Evolutionary conservation across 225 moss, liverwort and hornwort species (phyloP).

Genomic region (Straminergon stramineum): DNA sequence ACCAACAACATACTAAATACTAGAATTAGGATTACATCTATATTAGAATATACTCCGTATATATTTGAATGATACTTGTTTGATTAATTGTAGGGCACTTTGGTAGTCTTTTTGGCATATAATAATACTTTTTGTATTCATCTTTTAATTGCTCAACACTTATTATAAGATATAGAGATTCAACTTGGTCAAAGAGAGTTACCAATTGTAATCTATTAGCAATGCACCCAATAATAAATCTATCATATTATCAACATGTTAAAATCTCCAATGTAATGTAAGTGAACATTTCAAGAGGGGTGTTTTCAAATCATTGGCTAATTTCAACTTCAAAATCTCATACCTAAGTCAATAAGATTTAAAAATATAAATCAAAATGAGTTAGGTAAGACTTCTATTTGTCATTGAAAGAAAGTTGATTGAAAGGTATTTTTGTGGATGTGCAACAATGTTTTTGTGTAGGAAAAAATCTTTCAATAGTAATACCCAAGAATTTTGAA

Average conservation of each 20-base stretch:
- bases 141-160: not conserved
- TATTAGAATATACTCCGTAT: not conserved
- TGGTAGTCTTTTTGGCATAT: too few relatives aligned
- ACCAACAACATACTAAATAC: not conserved
- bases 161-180: not conserved
- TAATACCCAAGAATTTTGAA: not conserved
- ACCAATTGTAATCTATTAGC: not conserved
- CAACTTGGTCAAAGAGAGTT: not conserved
- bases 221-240: not conserved
- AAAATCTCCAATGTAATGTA: not conserved
- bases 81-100: not conserved
- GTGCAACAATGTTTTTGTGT: not conserved
- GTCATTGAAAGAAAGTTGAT: not conserved
- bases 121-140: not conserved
- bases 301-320: not conserved
- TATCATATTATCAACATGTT: not conserved
- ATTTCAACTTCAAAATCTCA: not conserved
- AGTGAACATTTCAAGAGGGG: not conserved
- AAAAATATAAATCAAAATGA: not conserved
- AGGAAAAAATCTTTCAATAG: fast-evolving
- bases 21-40: not conserved
- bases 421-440: not conserved
- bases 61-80: not conserved
- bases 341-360: not conserved
- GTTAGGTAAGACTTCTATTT: not conserved